These are phyloP conservation scores for Dictyostelium citrinum DNA, from an alignment of 78 protist genomes.

Conservation along the genomic window DNA sequence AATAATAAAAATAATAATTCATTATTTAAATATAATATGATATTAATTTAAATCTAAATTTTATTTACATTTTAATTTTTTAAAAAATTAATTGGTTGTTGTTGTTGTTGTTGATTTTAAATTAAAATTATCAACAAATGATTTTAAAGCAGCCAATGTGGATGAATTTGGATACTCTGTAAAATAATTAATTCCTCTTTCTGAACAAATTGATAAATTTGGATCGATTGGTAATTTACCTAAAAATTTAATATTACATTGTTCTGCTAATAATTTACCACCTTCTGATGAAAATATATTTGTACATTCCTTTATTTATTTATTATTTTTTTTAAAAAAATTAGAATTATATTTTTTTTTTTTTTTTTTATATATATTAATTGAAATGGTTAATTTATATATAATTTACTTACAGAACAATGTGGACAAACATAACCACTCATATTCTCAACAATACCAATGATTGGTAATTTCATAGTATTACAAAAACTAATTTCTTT, in stretches of 20 bases:
- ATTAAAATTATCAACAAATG: constrained; percentile 14
- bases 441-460: constrained; percentile 99
- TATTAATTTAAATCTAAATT: neutral
- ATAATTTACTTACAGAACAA: constrained; percentile 80
- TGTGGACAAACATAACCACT: constrained; percentile 97
- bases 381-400: too few relatives aligned
- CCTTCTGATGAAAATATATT: constrained; percentile 89
- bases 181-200: constrained; percentile 63
- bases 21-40: too few relatives aligned
- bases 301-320: constrained; percentile 65
- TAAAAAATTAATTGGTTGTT: too few relatives aligned
- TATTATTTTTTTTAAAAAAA: neutral
- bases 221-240: constrained; percentile 92
- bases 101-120: neutral
- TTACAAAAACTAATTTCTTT: constrained; percentile 97
- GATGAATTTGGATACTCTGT: constrained; percentile 71
- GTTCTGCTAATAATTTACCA: constrained; percentile 81
- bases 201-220: constrained; percentile 54
- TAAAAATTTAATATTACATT: constrained; percentile 72
- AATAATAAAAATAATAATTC: too few relatives aligned
- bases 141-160: constrained; percentile 19
- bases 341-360: neutral
- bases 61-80: neutral
- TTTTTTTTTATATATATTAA: neutral
- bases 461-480: constrained; percentile 81